phyloP scores from a whole-genome alignment of 495 filamentous ascomycete species.

The Aspergillus ostianus region DNA sequence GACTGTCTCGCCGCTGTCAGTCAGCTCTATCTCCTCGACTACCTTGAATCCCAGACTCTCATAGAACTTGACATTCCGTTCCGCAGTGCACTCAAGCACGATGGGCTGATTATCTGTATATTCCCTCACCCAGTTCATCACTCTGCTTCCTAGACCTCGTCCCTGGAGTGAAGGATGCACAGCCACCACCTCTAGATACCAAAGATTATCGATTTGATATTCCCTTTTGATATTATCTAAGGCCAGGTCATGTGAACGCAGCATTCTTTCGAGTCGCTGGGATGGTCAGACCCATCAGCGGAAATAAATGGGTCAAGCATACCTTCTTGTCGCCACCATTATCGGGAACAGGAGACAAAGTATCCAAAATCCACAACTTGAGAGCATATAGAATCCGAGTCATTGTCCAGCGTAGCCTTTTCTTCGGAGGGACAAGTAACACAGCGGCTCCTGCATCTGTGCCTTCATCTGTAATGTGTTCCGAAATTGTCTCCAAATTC shows the following conservation, averaged over 20 bases:
- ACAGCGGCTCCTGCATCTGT: constrained; percentile 24
- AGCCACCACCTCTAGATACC: constrained; percentile 33
- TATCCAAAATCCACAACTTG: constrained; percentile 25
- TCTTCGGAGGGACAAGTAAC: constrained; percentile 25
- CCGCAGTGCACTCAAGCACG: constrained; percentile 26
- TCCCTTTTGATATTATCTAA: constrained; percentile 9
- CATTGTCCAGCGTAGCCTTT: constrained; percentile 16
- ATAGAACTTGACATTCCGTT: constrained; percentile 29
- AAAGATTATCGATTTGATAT: constrained; percentile 17
- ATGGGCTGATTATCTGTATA: constrained; percentile 16
- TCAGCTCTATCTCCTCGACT: constrained; percentile 24
- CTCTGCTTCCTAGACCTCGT: constrained; percentile 22
- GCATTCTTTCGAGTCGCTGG: constrained; percentile 21
- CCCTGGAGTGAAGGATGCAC: constrained; percentile 31
- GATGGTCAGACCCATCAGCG: background rate
- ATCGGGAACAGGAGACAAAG: constrained; percentile 18
- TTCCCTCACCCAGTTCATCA: constrained; percentile 20
- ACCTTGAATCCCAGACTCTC: constrained; percentile 26
- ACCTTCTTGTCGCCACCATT: constrained; percentile 18
- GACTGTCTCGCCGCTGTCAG: constrained; percentile 16
- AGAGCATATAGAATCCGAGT: constrained; percentile 8
- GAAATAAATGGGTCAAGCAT: background rate
- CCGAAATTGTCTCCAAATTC: background rate
- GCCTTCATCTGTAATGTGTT: background rate
- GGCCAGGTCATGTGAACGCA: constrained; percentile 13